Conservation (phyloP, 2,329 filamentous ascomycete species). For the Penicillium sp. region DNA sequence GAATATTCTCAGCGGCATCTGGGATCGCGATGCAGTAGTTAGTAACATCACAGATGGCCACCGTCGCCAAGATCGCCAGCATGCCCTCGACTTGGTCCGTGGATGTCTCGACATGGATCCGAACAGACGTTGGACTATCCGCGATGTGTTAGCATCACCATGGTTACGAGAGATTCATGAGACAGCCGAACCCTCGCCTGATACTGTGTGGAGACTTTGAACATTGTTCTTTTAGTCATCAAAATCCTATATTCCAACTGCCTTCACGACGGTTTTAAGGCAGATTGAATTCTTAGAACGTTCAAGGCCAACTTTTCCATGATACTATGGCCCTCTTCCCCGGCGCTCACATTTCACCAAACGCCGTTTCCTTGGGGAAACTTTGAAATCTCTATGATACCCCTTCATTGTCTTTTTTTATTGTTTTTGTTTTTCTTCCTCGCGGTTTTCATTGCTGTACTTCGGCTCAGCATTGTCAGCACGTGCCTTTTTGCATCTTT, state of each 20-base stretch:
- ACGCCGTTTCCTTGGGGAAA: slow-evolving; percentile 18
- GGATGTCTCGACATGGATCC: slow-evolving; percentile 61
- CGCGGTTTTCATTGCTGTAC: neutral
- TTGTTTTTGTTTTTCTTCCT: slow-evolving; percentile 1
- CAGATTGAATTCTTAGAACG: slow-evolving; percentile 7
- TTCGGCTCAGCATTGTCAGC: neutral
- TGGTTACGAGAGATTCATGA: slow-evolving; percentile 53
- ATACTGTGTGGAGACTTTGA: slow-evolving; percentile 41
- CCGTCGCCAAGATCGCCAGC: slow-evolving; percentile 45
- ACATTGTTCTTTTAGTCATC: slow-evolving; percentile 1
- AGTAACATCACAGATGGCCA: slow-evolving; percentile 40
- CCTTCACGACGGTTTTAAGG: neutral
- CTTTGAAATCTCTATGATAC: slow-evolving; percentile 32
- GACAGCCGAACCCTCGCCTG: slow-evolving; percentile 27
- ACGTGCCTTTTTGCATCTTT: neutral
- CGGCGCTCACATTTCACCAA: slow-evolving; percentile 23
- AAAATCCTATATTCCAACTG: neutral
- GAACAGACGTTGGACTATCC: slow-evolving; percentile 57
- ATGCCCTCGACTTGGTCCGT: slow-evolving; percentile 56
- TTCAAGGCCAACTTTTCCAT: neutral
- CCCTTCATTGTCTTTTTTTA: slow-evolving; percentile 21
- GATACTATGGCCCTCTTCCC: neutral
- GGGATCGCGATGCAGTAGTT: slow-evolving; percentile 54
- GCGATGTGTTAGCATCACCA: slow-evolving; percentile 53
- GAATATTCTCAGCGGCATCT: slow-evolving; percentile 60